Evolutionary conservation across 2,329 filamentous ascomycete genomes (phyloP).

Genomic region (Lachnellula cervina): DNA sequence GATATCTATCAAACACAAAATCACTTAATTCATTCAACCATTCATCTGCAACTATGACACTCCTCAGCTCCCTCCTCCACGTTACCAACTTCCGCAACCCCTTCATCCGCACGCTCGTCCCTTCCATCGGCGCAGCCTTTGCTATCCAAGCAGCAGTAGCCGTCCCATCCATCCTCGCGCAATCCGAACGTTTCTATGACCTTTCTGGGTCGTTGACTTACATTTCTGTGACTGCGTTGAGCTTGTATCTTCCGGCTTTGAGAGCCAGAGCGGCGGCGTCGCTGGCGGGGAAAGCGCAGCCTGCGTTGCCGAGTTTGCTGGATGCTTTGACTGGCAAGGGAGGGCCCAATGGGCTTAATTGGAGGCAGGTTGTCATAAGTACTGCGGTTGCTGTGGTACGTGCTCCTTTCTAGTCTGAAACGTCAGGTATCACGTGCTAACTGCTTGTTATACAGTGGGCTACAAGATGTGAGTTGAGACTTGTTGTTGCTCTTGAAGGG

Average conservation of each 20-base stretch:
- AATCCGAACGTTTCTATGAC: constrained; percentile 65
- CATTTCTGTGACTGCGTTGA: constrained; percentile 57
- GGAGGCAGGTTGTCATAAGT: constrained; percentile 54
- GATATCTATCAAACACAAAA: not conserved
- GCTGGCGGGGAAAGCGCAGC: constrained; percentile 35
- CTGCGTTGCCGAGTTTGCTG: constrained; percentile 43
- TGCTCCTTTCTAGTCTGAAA: not conserved
- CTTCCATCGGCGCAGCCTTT: constrained; percentile 57
- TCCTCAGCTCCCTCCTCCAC: constrained; percentile 47
- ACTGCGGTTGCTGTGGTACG: constrained; percentile 45
- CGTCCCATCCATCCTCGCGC: constrained; percentile 54
- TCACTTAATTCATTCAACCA: not conserved
- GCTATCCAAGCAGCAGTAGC: constrained; percentile 59
- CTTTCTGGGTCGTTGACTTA: constrained; percentile 62
- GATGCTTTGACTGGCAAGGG: constrained; percentile 40
- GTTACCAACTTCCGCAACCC: constrained; percentile 57
- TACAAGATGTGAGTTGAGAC: constrained; percentile 44
- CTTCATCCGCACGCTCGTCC: constrained; percentile 58
- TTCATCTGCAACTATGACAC: not conserved
- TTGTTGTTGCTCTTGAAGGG: not conserved
- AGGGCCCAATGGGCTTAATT: constrained; percentile 46
- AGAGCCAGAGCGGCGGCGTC: constrained; percentile 47
- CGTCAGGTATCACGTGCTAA: not conserved
- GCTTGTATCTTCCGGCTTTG: constrained; percentile 55
- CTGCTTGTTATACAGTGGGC: constrained; percentile 44